Conservation (phyloP, 352 stramenopile species). For the Thalassiosira hispida region DNA sequence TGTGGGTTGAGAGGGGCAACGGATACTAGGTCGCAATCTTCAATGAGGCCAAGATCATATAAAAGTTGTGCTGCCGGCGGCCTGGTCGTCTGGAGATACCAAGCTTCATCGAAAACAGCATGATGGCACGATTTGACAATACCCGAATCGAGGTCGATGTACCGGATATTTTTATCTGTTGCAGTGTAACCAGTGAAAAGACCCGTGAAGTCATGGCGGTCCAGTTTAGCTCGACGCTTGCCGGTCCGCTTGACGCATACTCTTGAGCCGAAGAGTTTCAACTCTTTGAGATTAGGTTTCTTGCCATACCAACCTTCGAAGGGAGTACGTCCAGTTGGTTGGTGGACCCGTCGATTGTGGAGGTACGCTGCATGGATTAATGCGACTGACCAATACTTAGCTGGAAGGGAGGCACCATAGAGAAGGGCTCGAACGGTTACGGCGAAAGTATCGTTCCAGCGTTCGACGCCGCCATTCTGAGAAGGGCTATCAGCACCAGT, state of each 20-base stretch:
- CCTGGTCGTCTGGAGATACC: constrained; percentile 28
- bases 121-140: constrained; percentile 24
- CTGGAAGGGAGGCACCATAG: constrained; percentile 24
- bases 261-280: constrained; percentile 37
- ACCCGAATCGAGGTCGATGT: constrained; percentile 24
- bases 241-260: constrained; percentile 36
- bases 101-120: constrained; percentile 44
- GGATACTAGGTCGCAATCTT: background rate
- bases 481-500: constrained; percentile 35
- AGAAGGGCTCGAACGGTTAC: constrained; percentile 23
- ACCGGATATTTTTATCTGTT: constrained; percentile 33
- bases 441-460: constrained; percentile 21
- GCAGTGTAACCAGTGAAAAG: constrained; percentile 60
- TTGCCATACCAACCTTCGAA: constrained; percentile 28
- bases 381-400: constrained; percentile 28
- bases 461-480: constrained; percentile 28
- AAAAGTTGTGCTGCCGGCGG: constrained; percentile 30
- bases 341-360: constrained; percentile 19
- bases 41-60: constrained; percentile 18
- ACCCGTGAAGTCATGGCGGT: constrained; percentile 42
- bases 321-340: constrained; percentile 27
- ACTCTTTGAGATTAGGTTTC: constrained; percentile 25
- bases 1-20: background rate
- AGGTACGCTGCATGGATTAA: constrained; percentile 32
- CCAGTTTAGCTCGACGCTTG: constrained; percentile 18